Evolutionary conservation across 169 alveolate genomes (phyloP), one percentile per base, ranked within the genome.

Genomic region (Eimeria necatrix): DNA sequence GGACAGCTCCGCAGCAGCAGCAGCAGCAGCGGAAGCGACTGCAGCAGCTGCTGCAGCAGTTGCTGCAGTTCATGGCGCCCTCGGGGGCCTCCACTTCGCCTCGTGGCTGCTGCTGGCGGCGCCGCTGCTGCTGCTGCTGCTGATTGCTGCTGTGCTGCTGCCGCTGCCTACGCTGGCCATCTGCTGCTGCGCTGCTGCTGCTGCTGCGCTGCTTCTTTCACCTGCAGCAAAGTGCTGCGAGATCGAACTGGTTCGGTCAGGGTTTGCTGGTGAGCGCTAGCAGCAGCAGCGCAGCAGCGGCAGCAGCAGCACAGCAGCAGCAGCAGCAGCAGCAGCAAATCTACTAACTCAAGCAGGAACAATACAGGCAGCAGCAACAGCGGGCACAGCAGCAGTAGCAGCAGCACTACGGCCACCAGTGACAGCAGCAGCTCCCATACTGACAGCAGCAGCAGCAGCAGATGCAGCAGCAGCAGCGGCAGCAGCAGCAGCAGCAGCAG

Each of bases 61-160:
- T 64, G 74, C 18, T 14, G 46, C 46, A 64, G 18, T 64, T 18
- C 52, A 12, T 22, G 56, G 22, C 12, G 56, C 48, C 12, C 52
- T 71, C 46, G 16, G 20, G 1, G 87, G 87, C 87, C 64, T 49
- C 10, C 87, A 76, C 46, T 76, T 16, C 24, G 61, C 87, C 61
- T 22, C 87, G 6, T 76, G 87, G 87, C 0, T 76, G 61, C n/a
- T 76, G 87, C 68, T 76, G 26, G 16, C 87, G n/a, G 26, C 87
- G 64, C 87, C 87, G 87, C 61, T 76, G 87, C 87, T 76, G 87
- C 87, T 76, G 87, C 87, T 76, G 52, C 64, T 76, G 87, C 87
- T 76, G 87, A 7, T 68, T 3, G 78, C 78, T 68, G 78, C 78
- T n/a, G 46, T 68, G 78, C 78, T 68, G 78, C 78, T 68, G 78